Conservation (phyloP, 495 filamentous ascomycete species). For the Penicillium salamii region DNA sequence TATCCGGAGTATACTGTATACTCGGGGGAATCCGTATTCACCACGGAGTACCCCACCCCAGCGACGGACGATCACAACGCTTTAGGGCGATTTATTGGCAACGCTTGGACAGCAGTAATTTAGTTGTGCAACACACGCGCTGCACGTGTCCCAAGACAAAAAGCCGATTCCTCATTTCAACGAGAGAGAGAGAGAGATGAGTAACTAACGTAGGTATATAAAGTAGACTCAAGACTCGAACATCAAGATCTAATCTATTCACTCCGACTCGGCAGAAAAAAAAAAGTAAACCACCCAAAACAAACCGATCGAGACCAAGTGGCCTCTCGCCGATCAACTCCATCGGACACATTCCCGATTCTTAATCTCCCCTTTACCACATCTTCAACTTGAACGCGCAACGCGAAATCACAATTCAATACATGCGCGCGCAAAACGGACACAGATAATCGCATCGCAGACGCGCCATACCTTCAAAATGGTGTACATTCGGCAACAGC, state of each 20-base stretch:
- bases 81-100: constrained; percentile 20
- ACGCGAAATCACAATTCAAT: not conserved
- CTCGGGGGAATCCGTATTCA: too few species aligned
- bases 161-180: too few species aligned
- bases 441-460: not conserved
- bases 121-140: not conserved
- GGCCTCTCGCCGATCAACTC: constrained; percentile 3
- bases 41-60: constrained; percentile 24
- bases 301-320: constrained; percentile 4
- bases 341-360: too few species aligned
- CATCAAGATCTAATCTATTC: not conserved
- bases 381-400: not conserved
- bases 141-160: constrained; percentile 14
- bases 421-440: not conserved
- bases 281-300: constrained; percentile 6
- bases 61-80: constrained; percentile 11
- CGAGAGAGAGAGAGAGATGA: too few species aligned
- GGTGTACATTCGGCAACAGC: constrained; percentile 90
- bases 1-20: too few species aligned
- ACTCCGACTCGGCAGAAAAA: constrained; percentile 10
- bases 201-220: too few species aligned
- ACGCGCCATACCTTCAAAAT: constrained; percentile 35
- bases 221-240: too few species aligned
- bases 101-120: not conserved
- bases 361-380: not conserved